Evolutionary conservation across 176 grass and related monocot species (phyloP), one percentile per base, ranked within the genome.

Genomic region (Cocos nucifera): DNA sequence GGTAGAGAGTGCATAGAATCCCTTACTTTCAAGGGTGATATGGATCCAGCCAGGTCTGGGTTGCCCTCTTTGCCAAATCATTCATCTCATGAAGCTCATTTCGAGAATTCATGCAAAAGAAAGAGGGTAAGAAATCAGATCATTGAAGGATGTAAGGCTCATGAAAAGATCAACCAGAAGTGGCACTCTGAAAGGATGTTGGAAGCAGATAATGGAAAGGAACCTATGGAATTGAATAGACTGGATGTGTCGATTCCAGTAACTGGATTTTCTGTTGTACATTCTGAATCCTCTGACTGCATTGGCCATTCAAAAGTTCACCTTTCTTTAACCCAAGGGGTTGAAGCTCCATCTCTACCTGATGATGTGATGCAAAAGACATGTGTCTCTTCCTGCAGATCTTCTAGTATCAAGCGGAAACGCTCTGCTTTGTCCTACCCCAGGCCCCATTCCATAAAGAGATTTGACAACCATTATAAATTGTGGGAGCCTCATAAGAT

Each of bases 351-450:
- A 62, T 62, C 62, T 53, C 63, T 56, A 63, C 28, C 64, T 30
- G 44, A 61, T 22, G 55, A 18, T 56, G 25, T 32, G 19, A 63
- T 56, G 70, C 50, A 55, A 32, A 66, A 61, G 59, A 61, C 10
- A 44, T 50, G 29, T 69, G 56, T 69, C 66, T 76, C 67, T 64
- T 71, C 81, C 23, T 50, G 48, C 64, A 75, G 29, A 57, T 58
- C 67, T 63, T 62, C 77, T 58, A 79, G 66, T 76, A 49, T 67
- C 44, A 90, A 85, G 62, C 56, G 64, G 54, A 90, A 82, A 69
- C 28, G 75, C 51, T 52, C 64, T 62, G 23, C 76, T 29, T 73
- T 79, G 57, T 70, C 59, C 67, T 62, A 22, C 23, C 82, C 69
- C 69, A 89, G 82, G 16, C 72, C 56, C 28, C 25, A 35, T 50